A percentile compares a stretch with the other conserved stretches of the same genome.
Conservation (phyloP, 2,329 filamentous ascomycete species). For the Delphinella strobiligena region DNA sequence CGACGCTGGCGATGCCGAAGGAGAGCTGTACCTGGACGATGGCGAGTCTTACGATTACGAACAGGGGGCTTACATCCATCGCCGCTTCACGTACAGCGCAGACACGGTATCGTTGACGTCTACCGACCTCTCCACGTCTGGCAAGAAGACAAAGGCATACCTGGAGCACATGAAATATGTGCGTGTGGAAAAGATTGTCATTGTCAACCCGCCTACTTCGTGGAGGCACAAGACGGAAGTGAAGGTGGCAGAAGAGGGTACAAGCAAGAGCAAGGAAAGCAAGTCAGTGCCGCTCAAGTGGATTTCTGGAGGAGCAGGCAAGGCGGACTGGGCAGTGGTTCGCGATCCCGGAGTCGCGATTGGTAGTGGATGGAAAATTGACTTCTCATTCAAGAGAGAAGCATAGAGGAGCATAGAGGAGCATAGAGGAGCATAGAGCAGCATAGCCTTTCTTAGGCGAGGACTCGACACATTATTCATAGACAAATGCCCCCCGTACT, state of each 20-base stretch:
- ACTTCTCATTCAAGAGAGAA: constrained; percentile 30
- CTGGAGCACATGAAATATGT: constrained; percentile 69
- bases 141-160: constrained; percentile 58
- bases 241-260: constrained; percentile 49
- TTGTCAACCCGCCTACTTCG: constrained; percentile 63
- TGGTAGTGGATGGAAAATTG: constrained; percentile 51
- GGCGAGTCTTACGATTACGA: constrained; percentile 86
- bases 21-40: constrained; percentile 82
- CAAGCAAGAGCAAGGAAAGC: constrained; percentile 28
- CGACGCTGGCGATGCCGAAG: constrained; percentile 59
- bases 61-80: constrained; percentile 77
- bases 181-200: constrained; percentile 67
- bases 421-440: background rate
- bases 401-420: constrained; percentile 3
- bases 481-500: too few relatives aligned
- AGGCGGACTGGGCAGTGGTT: constrained; percentile 51
- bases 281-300: constrained; percentile 49
- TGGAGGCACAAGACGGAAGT: constrained; percentile 58
- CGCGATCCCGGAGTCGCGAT: constrained; percentile 52
- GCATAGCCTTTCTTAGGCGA: too few relatives aligned
- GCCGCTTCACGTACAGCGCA: constrained; percentile 56
- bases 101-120: constrained; percentile 50
- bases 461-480: too few relatives aligned
- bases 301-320: constrained; percentile 37
- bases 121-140: constrained; percentile 47